phyloP scores from a whole-genome alignment of 2,329 filamentous ascomycete genomes.

The Dactylellina sp. region DNA sequence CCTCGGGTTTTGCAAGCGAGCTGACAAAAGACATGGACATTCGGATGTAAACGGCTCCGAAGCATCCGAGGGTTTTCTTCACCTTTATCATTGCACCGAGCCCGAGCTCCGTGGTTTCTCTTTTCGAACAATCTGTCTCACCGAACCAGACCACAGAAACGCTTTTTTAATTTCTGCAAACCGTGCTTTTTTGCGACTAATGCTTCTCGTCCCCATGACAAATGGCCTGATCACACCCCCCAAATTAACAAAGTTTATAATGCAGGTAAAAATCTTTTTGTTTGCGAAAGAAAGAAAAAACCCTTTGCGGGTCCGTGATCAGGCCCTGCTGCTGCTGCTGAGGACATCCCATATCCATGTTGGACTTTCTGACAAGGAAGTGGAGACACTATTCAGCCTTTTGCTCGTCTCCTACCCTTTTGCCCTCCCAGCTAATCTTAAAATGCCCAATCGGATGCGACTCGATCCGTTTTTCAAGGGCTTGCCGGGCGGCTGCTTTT shows the following conservation, averaged over 20 bases:
- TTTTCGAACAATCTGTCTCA: conserved; percentile 7
- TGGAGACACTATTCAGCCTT: conserved; percentile 23
- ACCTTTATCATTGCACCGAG: conserved; percentile 43
- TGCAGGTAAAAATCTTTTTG: conserved; percentile 3
- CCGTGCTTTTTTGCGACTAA: neutral
- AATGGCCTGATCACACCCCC: conserved; percentile 42
- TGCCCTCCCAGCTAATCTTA: conserved; percentile 39
- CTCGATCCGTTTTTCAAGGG: conserved; percentile 40
- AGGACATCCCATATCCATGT: conserved; percentile 11
- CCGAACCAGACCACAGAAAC: neutral
- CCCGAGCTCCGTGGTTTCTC: conserved; percentile 47
- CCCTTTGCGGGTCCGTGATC: neutral
- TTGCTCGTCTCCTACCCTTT: conserved; percentile 15
- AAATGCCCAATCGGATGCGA: conserved; percentile 41
- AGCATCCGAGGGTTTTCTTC: conserved; percentile 34
- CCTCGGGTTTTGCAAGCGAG: conserved; percentile 35
- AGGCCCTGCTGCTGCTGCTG: conserved; percentile 2
- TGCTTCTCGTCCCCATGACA: conserved; percentile 4
- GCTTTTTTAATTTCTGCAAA: conserved; percentile 5
- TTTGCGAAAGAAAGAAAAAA: conserved; percentile 1
- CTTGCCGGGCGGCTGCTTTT: conserved; percentile 38
- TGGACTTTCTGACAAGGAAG: conserved; percentile 10
- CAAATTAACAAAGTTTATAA: conserved; percentile 5
- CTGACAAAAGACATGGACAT: conserved; percentile 24
- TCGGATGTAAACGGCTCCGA: conserved; percentile 56